Percentiles rank a stretch among this genome's conserved stretches.
These are phyloP conservation scores for Vaccinium myrtillus DNA, from an alignment of 148 eudicot species.

Conservation along the genomic window DNA sequence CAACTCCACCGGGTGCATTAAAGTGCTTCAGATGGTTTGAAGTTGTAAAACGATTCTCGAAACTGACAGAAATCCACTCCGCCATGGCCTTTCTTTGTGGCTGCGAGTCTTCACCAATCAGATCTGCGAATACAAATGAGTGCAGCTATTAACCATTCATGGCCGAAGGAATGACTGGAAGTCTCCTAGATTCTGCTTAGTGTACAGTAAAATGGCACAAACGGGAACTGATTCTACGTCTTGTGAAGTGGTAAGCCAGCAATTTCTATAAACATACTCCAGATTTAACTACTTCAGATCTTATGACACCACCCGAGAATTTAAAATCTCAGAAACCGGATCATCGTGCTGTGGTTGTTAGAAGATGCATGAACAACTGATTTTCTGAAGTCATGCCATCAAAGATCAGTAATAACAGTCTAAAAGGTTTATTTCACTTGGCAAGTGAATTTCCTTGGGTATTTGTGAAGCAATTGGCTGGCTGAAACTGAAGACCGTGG, in stretches of 20 bases:
- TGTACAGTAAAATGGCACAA: background rate
- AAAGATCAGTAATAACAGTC: background rate
- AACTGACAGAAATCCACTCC: constrained; percentile 1
- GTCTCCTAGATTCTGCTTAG: background rate
- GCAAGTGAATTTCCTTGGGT: background rate
- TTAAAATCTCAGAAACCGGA: background rate
- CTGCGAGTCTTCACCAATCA: background rate
- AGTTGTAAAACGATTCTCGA: background rate
- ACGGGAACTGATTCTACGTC: background rate
- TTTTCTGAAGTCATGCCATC: background rate
- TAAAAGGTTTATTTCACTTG: background rate
- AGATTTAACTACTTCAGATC: background rate
- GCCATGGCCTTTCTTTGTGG: background rate
- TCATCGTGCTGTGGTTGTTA: background rate
- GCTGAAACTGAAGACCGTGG: constrained; percentile 10
- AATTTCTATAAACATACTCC: background rate
- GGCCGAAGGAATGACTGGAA: background rate
- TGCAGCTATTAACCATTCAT: background rate
- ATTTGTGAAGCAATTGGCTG: background rate
- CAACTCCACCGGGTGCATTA: constrained; percentile 85
- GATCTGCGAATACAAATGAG: background rate
- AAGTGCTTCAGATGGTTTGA: constrained; percentile 77
- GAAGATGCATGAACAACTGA: constrained; percentile 5
- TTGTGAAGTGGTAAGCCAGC: background rate
- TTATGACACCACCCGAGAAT: background rate